phyloP scores from a whole-genome alignment of 2,329 filamentous ascomycete genomes.

The Periconia macrospinosa region DNA sequence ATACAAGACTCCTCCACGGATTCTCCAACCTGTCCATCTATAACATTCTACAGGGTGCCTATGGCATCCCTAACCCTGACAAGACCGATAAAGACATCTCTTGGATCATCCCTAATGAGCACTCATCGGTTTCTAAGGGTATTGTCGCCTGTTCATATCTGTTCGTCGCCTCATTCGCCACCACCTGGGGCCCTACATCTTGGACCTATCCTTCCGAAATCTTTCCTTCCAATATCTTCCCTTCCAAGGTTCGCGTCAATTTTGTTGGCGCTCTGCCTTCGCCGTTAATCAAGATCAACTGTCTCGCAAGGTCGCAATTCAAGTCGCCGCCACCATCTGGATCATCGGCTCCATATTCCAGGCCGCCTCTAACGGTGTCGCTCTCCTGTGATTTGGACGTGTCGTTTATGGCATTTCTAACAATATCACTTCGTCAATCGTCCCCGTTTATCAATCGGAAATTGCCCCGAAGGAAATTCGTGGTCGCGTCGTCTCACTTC shows the following conservation, averaged over 20 bases:
- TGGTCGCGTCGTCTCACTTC: slow-evolving; percentile 64
- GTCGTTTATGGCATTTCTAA: slow-evolving; percentile 84
- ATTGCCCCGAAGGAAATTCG: slow-evolving; percentile 58
- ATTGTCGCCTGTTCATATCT: slow-evolving; percentile 50
- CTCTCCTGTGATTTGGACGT: slow-evolving; percentile 56
- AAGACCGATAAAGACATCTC: slow-evolving; percentile 49
- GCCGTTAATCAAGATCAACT: slow-evolving; percentile 50
- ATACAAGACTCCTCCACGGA: too few relatives aligned
- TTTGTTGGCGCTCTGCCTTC: slow-evolving; percentile 50
- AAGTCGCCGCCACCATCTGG: slow-evolving; percentile 50
- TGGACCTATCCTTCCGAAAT: slow-evolving; percentile 46
- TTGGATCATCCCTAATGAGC: slow-evolving; percentile 60
- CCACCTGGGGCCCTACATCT: slow-evolving; percentile 43
- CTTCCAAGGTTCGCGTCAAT: slow-evolving; percentile 44
- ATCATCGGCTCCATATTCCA: slow-evolving; percentile 49
- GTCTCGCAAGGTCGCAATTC: slow-evolving; percentile 48
- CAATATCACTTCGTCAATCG: slow-evolving; percentile 86
- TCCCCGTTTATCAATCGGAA: slow-evolving; percentile 91
- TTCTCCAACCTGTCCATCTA: too few relatives aligned
- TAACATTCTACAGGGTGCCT: too few relatives aligned
- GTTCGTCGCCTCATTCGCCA: slow-evolving; percentile 49
- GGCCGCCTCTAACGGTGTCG: slow-evolving; percentile 42
- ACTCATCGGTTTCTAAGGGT: slow-evolving; percentile 57
- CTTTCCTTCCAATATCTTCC: too few relatives aligned
- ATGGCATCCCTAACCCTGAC: too few relatives aligned